phyloP scores from a whole-genome alignment of 331 rosid species.

The Malus hybrid region DNA sequence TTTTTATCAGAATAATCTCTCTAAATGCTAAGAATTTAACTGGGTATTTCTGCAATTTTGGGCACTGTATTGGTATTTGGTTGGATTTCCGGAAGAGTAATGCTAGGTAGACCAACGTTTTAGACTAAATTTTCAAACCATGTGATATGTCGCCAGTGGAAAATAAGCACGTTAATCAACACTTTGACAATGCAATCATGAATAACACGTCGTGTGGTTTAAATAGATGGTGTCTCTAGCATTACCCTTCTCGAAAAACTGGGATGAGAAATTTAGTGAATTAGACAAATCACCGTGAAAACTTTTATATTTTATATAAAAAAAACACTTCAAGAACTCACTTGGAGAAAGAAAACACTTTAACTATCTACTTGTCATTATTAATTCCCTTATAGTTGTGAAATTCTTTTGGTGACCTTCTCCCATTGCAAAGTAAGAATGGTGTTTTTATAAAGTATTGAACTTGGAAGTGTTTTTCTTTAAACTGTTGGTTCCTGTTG shows the following conservation, averaged over 20 bases:
- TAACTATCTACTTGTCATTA: background rate
- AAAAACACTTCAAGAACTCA: background rate
- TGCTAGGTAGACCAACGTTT: no score
- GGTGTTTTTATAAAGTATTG: background rate
- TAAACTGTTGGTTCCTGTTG: background rate
- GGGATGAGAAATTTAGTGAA: background rate
- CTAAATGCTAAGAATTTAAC: background rate
- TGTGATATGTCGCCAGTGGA: no score
- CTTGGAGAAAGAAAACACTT: background rate
- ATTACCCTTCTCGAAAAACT: background rate
- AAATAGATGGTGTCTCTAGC: no score
- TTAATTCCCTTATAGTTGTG: background rate
- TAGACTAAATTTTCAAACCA: no score
- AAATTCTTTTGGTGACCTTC: background rate
- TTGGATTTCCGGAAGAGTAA: background rate
- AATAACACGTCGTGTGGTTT: no score
- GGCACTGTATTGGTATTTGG: background rate
- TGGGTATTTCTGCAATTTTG: background rate
- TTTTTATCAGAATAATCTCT: background rate
- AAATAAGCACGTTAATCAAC: no score
- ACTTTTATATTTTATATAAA: no score
- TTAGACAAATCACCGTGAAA: background rate
- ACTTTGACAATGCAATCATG: no score
- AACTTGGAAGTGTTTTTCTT: background rate
- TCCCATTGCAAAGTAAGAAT: background rate